phyloP scores from a whole-genome alignment of 2,329 filamentous ascomycete genomes.

The Diplodia intermedia region DNA sequence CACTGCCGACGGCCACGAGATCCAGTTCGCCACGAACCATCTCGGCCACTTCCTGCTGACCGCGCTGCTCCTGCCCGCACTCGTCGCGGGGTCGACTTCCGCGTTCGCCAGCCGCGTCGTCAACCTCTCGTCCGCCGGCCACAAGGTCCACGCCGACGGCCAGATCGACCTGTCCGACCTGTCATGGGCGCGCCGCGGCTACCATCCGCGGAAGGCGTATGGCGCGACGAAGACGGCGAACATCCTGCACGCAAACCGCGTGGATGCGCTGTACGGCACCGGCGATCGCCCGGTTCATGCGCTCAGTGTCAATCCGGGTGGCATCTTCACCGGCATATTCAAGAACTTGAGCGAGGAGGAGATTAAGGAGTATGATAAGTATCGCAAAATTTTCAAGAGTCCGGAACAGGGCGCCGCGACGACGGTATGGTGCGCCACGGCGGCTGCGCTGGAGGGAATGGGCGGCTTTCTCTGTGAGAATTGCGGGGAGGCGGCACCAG shows the following conservation, averaged over 20 bases:
- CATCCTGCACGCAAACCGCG: slow-evolving; percentile 39
- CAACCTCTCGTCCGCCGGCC: slow-evolving; percentile 53
- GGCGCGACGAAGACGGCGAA: slow-evolving; percentile 40
- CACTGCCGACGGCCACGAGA: slow-evolving; percentile 54
- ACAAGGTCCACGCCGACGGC: slow-evolving; percentile 39
- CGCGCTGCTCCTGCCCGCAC: slow-evolving; percentile 50
- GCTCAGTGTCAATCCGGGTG: slow-evolving; percentile 44
- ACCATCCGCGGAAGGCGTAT: slow-evolving; percentile 34
- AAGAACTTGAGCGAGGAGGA: slow-evolving; percentile 17
- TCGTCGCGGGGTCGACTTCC: slow-evolving; percentile 39
- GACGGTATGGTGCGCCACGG: slow-evolving; percentile 43
- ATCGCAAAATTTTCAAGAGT: slow-evolving; percentile 40
- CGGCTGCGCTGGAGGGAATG: slow-evolving; percentile 50
- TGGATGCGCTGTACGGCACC: slow-evolving; percentile 34
- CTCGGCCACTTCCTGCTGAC: slow-evolving; percentile 55
- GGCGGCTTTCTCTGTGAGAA: slow-evolving; percentile 44
- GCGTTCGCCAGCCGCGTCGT: slow-evolving; percentile 57
- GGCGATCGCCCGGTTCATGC: slow-evolving; percentile 18
- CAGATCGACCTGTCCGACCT: slow-evolving; percentile 18
- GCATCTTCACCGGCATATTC: slow-evolving; percentile 39
- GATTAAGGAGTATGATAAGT: slow-evolving; percentile 33
- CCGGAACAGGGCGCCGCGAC: slow-evolving; percentile 43
- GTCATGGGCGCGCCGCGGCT: slow-evolving; percentile 7
- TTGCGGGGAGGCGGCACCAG: slow-evolving; percentile 5
- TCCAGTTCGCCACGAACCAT: slow-evolving; percentile 57